phyloP scores from a whole-genome alignment of 2,329 filamentous ascomycete genomes.

The Colletotrichum endophyticum region DNA sequence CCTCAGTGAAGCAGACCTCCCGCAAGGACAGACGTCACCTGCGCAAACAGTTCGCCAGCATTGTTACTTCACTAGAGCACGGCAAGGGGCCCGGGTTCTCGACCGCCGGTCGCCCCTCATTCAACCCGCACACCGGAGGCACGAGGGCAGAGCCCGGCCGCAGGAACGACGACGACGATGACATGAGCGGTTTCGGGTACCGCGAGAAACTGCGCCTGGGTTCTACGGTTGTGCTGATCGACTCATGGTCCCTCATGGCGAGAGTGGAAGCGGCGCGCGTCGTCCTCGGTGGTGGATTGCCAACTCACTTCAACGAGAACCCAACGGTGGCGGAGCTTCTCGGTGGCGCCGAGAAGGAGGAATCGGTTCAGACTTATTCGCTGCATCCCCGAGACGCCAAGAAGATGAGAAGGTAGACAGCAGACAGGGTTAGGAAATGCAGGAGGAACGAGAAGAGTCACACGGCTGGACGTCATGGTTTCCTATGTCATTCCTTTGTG shows the following conservation, averaged over 20 bases:
- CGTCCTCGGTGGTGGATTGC: constrained; percentile 51
- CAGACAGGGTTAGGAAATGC: not conserved
- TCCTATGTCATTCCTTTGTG: not conserved
- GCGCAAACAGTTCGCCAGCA: constrained; percentile 53
- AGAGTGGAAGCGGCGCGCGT: constrained; percentile 53
- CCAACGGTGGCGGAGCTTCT: constrained; percentile 41
- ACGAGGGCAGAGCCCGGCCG: constrained; percentile 38
- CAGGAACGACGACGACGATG: constrained; percentile 41
- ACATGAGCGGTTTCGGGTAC: constrained; percentile 51
- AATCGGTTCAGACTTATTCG: constrained; percentile 13
- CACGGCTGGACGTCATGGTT: not conserved
- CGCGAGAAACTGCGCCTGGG: constrained; percentile 55
- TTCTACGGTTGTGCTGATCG: constrained; percentile 48
- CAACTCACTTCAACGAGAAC: constrained; percentile 43
- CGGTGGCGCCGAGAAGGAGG: constrained; percentile 33
- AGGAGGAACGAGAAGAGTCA: not conserved
- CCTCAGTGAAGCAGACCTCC: constrained; percentile 54
- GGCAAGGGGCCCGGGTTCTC: constrained; percentile 61
- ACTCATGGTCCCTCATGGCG: constrained; percentile 56
- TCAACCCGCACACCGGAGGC: constrained; percentile 46
- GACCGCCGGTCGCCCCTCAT: constrained; percentile 45
- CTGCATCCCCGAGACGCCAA: constrained; percentile 4
- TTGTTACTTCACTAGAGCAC: constrained; percentile 59
- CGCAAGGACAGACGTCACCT: constrained; percentile 53
- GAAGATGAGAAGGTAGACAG: constrained; percentile 2